These are phyloP conservation scores for Myochromella boudieri DNA, from an alignment of 768 basidiomycete species.

Conservation along the genomic window DNA sequence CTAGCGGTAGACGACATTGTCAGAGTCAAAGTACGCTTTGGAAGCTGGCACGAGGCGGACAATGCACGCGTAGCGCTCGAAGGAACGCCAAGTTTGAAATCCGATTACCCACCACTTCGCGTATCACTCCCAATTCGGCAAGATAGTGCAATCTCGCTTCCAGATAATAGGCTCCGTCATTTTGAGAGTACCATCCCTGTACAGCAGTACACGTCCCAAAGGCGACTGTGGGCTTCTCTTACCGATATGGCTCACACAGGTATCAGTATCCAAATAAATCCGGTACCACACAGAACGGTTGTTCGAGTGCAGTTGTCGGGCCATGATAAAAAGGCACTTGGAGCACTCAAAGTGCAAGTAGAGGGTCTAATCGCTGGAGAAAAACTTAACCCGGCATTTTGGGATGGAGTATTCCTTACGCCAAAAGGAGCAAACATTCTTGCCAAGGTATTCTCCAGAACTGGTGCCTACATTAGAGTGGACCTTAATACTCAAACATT, in stretches of 20 bases:
- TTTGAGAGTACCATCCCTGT: conserved; percentile 49
- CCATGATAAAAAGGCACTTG: conserved; percentile 50
- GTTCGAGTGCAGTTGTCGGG: conserved; percentile 48
- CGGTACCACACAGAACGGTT: conserved; percentile 12
- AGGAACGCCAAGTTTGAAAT: conserved; percentile 26
- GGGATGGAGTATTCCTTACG: conserved; percentile 45
- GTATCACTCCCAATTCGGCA: conserved; percentile 50
- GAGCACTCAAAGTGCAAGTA: conserved; percentile 58
- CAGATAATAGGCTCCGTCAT: conserved; percentile 44
- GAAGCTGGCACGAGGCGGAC: conserved; percentile 48
- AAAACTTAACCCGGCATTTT: conserved; percentile 40
- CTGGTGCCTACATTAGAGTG: conserved; percentile 40
- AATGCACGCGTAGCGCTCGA: conserved; percentile 36
- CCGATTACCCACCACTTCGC: conserved; percentile 34
- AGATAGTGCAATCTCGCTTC: no score
- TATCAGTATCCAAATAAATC: conserved; percentile 30
- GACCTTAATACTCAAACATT: conserved; percentile 48
- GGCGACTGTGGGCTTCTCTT: conserved; percentile 46
- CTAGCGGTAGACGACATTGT: conserved; percentile 34
- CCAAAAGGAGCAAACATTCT: conserved; percentile 33
- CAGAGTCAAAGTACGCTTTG: conserved; percentile 43
- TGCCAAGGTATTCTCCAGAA: conserved; percentile 28
- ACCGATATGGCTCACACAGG: conserved; percentile 33
- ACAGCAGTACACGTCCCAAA: conserved; percentile 53
- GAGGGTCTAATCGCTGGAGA: conserved; percentile 55